These are phyloP conservation scores for Trichomonas vaginalis DNA, from an alignment of 208 protist species.

Conservation along the genomic window DNA sequence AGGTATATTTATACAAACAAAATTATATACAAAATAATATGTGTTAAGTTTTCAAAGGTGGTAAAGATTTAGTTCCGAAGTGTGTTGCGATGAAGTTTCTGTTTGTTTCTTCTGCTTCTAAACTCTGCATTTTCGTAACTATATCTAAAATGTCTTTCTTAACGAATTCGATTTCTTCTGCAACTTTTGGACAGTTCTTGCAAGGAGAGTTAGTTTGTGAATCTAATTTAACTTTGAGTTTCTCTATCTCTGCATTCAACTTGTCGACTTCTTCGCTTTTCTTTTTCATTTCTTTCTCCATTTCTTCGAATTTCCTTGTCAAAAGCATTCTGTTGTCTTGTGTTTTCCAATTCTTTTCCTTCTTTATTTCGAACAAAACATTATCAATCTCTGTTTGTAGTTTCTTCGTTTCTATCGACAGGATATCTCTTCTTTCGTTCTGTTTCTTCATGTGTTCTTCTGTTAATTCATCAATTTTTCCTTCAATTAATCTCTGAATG, in stretches of 20 bases:
- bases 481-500: background rate
- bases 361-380: background rate
- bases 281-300: background rate
- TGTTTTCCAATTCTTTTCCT: background rate
- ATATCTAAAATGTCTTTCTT: background rate
- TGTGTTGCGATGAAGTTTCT: background rate
- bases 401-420: background rate
- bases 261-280: background rate
- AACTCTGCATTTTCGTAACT: background rate
- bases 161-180: background rate
- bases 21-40: too few relatives aligned
- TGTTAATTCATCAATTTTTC: background rate
- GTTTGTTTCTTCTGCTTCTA: background rate
- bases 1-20: too few relatives aligned
- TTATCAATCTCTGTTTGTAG: background rate
- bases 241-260: background rate
- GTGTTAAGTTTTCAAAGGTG: background rate
- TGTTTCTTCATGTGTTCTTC: background rate
- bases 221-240: background rate
- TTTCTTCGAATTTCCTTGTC: background rate
- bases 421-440: background rate
- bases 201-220: background rate
- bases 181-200: background rate
- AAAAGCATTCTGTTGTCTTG: background rate
- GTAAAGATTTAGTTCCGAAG: background rate